Base-by-base conservation (phyloP, 2,329 filamentous ascomycete genomes). In the Aspergillus puulaauensis region DNA sequence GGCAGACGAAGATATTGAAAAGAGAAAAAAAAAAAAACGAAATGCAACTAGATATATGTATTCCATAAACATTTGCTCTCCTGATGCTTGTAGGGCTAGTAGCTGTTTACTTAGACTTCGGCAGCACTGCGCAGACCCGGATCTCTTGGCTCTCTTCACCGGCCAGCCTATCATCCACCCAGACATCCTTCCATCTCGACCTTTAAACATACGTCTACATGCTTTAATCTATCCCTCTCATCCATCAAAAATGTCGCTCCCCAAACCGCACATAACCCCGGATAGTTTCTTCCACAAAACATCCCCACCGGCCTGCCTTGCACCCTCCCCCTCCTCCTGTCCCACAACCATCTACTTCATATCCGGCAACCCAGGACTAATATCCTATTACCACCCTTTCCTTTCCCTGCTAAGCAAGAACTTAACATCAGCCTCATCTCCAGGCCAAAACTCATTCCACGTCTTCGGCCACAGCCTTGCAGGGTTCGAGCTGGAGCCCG, bases 331-430 rank as follows among this genome's bases (percentile, higher is more conserved):
- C 6, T 15, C 44, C n/a, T 14, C 33, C 27, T 44, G 27, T 24
- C 64, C 59, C 9, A 66, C 66, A 3, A 68, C 72, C 31, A 70
- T 79, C 12, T 80, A 75, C 64, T 79, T 82, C 56, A 75, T 83
- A 33, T 76, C 80, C 21, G 80, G 80, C 24, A 83, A 82, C 60
- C 78, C 80, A 2, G 77, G 79, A 2, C 67, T 83, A 37, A 78
- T 82, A 54, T 70, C 73, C 7, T 83, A 82, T 70, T 82, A 80
- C 62, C 70, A 77, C 56, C 67, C 70, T 2, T 80, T 79, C 59
- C 66, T 80, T 35, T 75, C 75, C 7, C 61, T 73, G 12, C 63
- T 80, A 2, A 65, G 68, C 41, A 61, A 61, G 52, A 71, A 63
- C 19, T 51, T 70, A 17, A 8, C 27, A n/a, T 35, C 39, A 12